A percentile compares a stretch with the other conserved stretches of the same genome.
These are phyloP conservation scores for Rhizopogon roseolus DNA, from an alignment of 768 basidiomycete genomes.

Conservation along the genomic window DNA sequence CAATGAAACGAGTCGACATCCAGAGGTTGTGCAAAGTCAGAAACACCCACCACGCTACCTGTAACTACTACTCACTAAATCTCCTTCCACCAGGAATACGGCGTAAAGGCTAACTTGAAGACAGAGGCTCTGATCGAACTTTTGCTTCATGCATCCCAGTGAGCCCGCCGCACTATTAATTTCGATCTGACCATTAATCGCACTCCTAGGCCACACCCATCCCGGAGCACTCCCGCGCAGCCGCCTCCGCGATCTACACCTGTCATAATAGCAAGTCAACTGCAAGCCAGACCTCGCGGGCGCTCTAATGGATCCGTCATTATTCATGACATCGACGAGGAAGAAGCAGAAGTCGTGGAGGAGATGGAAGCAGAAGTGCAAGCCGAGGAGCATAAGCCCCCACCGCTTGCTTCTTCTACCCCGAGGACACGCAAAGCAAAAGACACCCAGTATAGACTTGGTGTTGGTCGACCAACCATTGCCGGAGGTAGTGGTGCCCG, in stretches of 20 bases:
- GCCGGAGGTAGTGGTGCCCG: constrained; percentile 68
- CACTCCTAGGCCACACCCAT: constrained; percentile 19
- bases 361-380: constrained; percentile 18
- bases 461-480: constrained; percentile 63
- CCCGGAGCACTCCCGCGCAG: constrained; percentile 15
- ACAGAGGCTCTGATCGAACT: constrained; percentile 75
- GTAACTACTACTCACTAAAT: constrained; percentile 8
- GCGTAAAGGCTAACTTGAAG: constrained; percentile 80
- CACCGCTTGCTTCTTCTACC: constrained; percentile 20
- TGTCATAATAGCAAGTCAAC: constrained; percentile 26
- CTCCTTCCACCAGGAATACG: constrained; percentile 53
- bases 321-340: constrained; percentile 40
- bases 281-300: constrained; percentile 21
- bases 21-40: constrained; percentile 63
- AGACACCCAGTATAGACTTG: constrained; percentile 63
- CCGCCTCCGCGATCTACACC: constrained; percentile 26
- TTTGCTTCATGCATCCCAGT: constrained; percentile 48
- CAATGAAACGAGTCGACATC: constrained; percentile 46
- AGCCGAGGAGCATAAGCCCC: constrained; percentile 8
- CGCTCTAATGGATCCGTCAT: constrained; percentile 31
- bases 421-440: constrained; percentile 65
- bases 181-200: constrained; percentile 31
- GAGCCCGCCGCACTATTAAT: constrained; percentile 29
- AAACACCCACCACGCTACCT: constrained; percentile 2
- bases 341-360: constrained; percentile 30